Percentiles rank a stretch among this genome's conserved stretches.
Evolutionary conservation across 176 grass and related monocot species (phyloP).

Genomic region (Hordeum vulgare): DNA sequence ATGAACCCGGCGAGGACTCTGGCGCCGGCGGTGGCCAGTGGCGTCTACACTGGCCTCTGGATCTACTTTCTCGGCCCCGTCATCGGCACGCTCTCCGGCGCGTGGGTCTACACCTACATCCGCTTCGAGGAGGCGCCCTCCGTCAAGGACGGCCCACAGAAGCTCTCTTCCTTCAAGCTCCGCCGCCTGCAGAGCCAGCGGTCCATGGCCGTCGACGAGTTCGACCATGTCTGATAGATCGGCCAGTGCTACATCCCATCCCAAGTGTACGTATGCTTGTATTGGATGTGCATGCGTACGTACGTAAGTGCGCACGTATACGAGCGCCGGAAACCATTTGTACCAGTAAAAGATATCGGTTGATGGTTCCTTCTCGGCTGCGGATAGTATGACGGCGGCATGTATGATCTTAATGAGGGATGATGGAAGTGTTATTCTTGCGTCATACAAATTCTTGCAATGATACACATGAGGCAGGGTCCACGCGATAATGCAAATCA

Average conservation of each 20-base stretch:
- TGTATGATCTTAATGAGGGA: too few species aligned
- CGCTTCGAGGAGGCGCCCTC: constrained; percentile 40
- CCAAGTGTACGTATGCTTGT: background rate
- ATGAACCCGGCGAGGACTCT: constrained; percentile 96
- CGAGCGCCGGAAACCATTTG: background rate
- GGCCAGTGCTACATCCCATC: background rate
- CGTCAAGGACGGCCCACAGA: constrained; percentile 17
- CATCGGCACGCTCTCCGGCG: constrained; percentile 70
- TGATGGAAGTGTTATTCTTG: too few species aligned
- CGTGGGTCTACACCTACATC: constrained; percentile 74
- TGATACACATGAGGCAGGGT: too few species aligned
- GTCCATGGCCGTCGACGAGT: constrained; percentile 34
- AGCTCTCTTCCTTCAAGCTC: constrained; percentile 83
- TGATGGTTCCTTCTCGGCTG: too few species aligned
- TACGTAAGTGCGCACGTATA: background rate
- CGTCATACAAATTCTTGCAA: too few species aligned
- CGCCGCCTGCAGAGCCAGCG: constrained; percentile 76
- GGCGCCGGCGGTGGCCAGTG: constrained; percentile 86
- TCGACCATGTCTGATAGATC: constrained; percentile 29
- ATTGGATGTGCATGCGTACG: background rate
- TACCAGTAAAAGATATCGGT: background rate
- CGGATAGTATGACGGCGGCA: too few species aligned
- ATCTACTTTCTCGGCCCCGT: constrained; percentile 91
- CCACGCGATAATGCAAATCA: too few species aligned
- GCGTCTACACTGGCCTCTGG: constrained; percentile 68